Evolutionary conservation across 495 filamentous ascomycete genomes (phyloP).

Genomic region (Annulohypoxylon bovei): DNA sequence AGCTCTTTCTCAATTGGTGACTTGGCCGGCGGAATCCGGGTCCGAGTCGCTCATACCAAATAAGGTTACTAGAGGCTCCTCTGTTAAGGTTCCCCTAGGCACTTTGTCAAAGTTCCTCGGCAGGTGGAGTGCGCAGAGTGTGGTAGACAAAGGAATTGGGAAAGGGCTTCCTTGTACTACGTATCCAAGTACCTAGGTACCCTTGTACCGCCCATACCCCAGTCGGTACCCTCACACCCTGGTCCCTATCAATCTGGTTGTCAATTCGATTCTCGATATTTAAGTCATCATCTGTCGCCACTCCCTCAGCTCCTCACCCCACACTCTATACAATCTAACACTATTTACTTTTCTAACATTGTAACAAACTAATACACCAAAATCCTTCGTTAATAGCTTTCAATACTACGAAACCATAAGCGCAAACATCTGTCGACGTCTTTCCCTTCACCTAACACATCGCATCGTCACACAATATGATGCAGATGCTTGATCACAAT

Average conservation of each 20-base stretch:
- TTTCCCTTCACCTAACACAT: constrained; percentile 9
- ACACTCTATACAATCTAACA: constrained; percentile 30
- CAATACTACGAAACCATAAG: constrained; percentile 12
- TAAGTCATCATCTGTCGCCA: constrained; percentile 38
- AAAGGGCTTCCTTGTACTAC: constrained; percentile 28
- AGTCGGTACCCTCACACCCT: constrained; percentile 21
- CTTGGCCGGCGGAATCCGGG: constrained; percentile 33
- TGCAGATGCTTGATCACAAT: constrained; percentile 42
- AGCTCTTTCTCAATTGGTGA: constrained; percentile 31
- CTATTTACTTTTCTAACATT: constrained; percentile 4
- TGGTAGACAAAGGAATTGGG: constrained; percentile 18
- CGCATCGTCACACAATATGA: constrained; percentile 41
- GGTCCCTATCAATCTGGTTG: constrained; percentile 8
- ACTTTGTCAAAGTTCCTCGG: constrained; percentile 32
- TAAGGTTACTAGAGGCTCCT: constrained; percentile 33
- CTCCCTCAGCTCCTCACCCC: constrained; percentile 33
- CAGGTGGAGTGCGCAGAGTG: constrained; percentile 15
- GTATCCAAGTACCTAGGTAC: constrained; percentile 23
- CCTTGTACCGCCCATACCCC: constrained; percentile 12
- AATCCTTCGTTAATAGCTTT: constrained; percentile 20
- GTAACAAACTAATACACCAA: constrained; percentile 31
- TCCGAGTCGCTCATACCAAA: constrained; percentile 34
- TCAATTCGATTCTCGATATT: constrained; percentile 27
- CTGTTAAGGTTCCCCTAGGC: constrained; percentile 22
- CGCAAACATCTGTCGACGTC: constrained; percentile 11